Base-by-base conservation (phyloP, 208 protist species). In the Leishmania tarentolae region DNA sequence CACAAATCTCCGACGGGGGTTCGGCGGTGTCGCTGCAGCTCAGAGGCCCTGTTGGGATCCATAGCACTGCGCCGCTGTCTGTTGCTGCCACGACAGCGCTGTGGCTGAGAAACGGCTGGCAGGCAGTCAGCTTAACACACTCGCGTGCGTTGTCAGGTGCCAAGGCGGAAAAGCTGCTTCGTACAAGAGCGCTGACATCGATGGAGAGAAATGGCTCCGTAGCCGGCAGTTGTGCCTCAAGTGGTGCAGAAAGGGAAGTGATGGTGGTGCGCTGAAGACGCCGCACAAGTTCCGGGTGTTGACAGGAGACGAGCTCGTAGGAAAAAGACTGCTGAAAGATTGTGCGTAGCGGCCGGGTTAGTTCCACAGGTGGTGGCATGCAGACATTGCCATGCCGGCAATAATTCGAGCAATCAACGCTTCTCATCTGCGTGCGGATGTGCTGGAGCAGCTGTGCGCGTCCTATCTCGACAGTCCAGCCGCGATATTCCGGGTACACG, bases 401-500 rank as follows among this genome's bases (percentile, higher is more conserved):
- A 80, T 94, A 95, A 42, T 90, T 88, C 56, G 81, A 83, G 69
- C 68, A 88, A 46, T 86, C 81, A 78, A 83, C 75, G 61, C 82
- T 86, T 42, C 88, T 86, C 63, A 91, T 82, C n/a, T 88, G 75
- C 50, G 88, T 91, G 37, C 76, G 75, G 63, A 97, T 93, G 56
- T 93, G 61, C 37, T 87, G 79, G 42, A 94, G 74, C 44, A 97
- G 88, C 76, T 94, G 88, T 35, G 91, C 71, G 35, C 94, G 92
- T 17, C 92, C 92, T 52, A 87, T 72, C 77, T 91, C 86, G 7
- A 93, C 87, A 17, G 88, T 93, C 93, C 94, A 97, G 19, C 86
- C 84, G 57, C 91, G 90, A 76, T 91, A 96, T 79, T 93, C 88
- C 1, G 92, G 91, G 85, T 94, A 97, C 46, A 88, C 69, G 44